phyloP scores from a whole-genome alignment of 345 rosid species.

The Laguncularia racemosa region DNA sequence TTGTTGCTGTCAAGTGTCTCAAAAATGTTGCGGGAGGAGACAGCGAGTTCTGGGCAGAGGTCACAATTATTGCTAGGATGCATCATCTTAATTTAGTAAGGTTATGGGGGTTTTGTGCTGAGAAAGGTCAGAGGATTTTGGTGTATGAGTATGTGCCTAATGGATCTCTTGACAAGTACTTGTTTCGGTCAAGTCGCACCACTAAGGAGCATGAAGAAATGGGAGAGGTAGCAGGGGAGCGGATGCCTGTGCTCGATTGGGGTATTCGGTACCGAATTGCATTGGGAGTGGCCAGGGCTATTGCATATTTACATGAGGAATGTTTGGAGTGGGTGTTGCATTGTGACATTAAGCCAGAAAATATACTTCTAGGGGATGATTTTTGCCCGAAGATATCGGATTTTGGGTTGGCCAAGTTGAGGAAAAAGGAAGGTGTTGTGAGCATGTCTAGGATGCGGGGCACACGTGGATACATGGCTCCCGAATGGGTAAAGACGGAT shows the following conservation, averaged over 20 bases:
- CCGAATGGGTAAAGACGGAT: slow-evolving; percentile 54
- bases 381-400: slow-evolving; percentile 59
- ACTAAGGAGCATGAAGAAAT: slow-evolving; percentile 3
- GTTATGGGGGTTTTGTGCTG: slow-evolving; percentile 63
- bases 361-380: slow-evolving; percentile 58
- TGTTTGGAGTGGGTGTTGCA: slow-evolving; percentile 67
- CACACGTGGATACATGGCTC: slow-evolving; percentile 72
- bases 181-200: slow-evolving; percentile 21
- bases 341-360: slow-evolving; percentile 60
- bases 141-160: slow-evolving; percentile 61
- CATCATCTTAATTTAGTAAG: slow-evolving; percentile 64
- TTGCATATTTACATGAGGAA: slow-evolving; percentile 73
- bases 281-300: slow-evolving; percentile 56
- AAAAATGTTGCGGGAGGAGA: slow-evolving; percentile 55
- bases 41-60: slow-evolving; percentile 64
- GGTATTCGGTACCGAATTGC: slow-evolving; percentile 50
- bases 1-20: slow-evolving; percentile 60
- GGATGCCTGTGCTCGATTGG: slow-evolving; percentile 41
- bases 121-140: slow-evolving; percentile 51
- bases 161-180: slow-evolving; percentile 52
- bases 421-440: slow-evolving; percentile 59
- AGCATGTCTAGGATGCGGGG: slow-evolving; percentile 63
- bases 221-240: slow-evolving; percentile 2
- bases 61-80: slow-evolving; percentile 58
- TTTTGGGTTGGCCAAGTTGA: slow-evolving; percentile 62